Base-by-base conservation (phyloP, 139 green algal genomes). In the Nannochloris sp. region DNA sequence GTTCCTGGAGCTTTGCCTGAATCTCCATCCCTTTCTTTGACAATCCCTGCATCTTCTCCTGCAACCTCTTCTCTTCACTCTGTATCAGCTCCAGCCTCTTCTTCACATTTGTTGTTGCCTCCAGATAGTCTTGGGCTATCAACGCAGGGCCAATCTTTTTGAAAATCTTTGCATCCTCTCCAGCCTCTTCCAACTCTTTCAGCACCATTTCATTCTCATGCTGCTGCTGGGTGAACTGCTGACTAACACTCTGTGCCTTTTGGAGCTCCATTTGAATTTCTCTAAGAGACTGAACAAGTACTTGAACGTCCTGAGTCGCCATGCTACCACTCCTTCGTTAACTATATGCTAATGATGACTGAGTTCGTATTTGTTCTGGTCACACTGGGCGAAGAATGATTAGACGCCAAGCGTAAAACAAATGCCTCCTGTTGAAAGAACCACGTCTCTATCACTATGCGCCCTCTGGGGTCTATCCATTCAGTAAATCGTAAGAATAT, bases 81-180 rank as follows among this genome's bases (percentile, higher is more conserved):
- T 57, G 68, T 51, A 88, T 96, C 74, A 86, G 91, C 44, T 94
- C 86, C 50, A 96, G 67, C n/a, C 89, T 86, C 68, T 95, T 96
- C 8, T 43, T 57, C 25, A 96, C 88, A 68, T 96, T 96, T 4
- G 86, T 70, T 15, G 81, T 84, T 2, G 89, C 89, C 66, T 96
- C 89, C 25, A 89, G 54, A 10, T 83, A 64, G 60, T 96, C 89
- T 66, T 95, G 87, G 62, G 82, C 85, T 50, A 95, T 76, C 58
- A 96, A 73, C 6, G 82, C 87, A 1, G 89, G 89, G 3, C 89
- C 89, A 5, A 96, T 86, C 24, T 89, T 73, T 80, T 95, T 96
- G 80, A 83, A 96, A 14, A 96, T 85, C 16, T 76, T 83, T 1
- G 81, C 74, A 9, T 87, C 86, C 2, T 93, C 89, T 29, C 83